Evolutionary conservation across 2,329 filamentous ascomycete species (phyloP).

Genomic region (Kalmusia sp.): DNA sequence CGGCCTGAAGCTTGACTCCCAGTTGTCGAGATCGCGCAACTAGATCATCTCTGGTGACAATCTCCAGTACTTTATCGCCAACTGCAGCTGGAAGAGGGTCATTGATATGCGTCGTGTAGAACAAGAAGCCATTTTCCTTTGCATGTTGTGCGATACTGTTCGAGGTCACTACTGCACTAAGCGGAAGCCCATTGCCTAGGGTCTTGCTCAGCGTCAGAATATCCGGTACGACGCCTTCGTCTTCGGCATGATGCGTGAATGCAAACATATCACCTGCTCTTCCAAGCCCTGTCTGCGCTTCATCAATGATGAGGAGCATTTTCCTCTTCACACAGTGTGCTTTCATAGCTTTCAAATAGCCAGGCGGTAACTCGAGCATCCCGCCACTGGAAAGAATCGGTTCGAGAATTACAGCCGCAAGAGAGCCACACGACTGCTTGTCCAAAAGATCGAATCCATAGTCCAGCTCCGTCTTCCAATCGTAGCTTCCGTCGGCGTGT

Average conservation of each 20-base stretch:
- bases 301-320: constrained; percentile 48
- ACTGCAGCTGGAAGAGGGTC: constrained; percentile 68
- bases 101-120: constrained; percentile 69
- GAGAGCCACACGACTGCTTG: constrained; percentile 64
- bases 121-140: constrained; percentile 59
- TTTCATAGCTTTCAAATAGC: constrained; percentile 65
- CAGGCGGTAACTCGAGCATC: constrained; percentile 65
- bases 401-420: constrained; percentile 70
- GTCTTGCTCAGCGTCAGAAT: constrained; percentile 69
- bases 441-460: constrained; percentile 70
- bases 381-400: constrained; percentile 66
- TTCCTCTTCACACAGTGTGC: constrained; percentile 42
- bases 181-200: constrained; percentile 65
- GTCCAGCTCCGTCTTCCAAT: constrained; percentile 70
- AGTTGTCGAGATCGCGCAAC: constrained; percentile 54
- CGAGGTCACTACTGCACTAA: constrained; percentile 65
- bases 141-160: constrained; percentile 59
- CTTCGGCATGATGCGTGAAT: constrained; percentile 58
- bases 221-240: constrained; percentile 51
- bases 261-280: constrained; percentile 61
- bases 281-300: constrained; percentile 47
- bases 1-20: constrained; percentile 57
- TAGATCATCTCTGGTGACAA: constrained; percentile 64
- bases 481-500: constrained; percentile 65
- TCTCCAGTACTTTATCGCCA: constrained; percentile 67